Base-by-base conservation (phyloP, 2,329 filamentous ascomycete species). In the Fusarium sarcochroum region DNA sequence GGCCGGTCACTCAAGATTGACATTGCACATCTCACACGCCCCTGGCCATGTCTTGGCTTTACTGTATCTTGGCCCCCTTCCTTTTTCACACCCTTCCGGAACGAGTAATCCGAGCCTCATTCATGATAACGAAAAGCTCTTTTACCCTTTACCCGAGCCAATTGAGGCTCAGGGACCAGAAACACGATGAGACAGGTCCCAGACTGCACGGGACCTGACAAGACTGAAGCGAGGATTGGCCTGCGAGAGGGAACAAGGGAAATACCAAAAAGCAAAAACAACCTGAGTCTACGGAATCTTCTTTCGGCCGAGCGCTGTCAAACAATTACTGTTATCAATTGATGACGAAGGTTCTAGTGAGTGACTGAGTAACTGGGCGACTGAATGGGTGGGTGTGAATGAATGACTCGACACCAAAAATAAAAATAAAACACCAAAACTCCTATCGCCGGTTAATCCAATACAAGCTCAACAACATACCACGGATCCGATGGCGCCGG, bases 141-240 rank as follows among this genome's bases (percentile, higher is more conserved):
- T 44, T 44, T 51, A 58, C 45, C 47, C 61, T 66, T 56, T 69
- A 72, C 18, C 61, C 71, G 69, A 55, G 35, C 69, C 71, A 73
- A 73, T 72, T 55, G 47, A 21, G 38, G 27, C 32, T n/a, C 57
- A 54, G 27, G 52, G 30, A 63, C 45, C 23, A 25, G 53, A 58
- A 18, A 46, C 51, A 50, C 56, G 64, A 55, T 63, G 64, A 60
- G 50, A 56, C 60, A 35, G 11, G 23, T 34, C 41, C 53, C 41
- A 45, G 37, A 64, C 47, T 23, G 23, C 38, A 65, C 41, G 48
- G 45, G 50, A 34, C 37, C 40, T 48, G 27, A 30, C 27, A 13
- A 30, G 27, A 30, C 27, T 30, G 56, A 51, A 45, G 30, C 52
- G 42, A 57, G 50, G 49, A 66, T 55, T 62, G 46, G 62, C 46